These are phyloP conservation scores for Epichloe festucae DNA, from an alignment of 2,329 filamentous ascomycete genomes.

Conservation along the genomic window DNA sequence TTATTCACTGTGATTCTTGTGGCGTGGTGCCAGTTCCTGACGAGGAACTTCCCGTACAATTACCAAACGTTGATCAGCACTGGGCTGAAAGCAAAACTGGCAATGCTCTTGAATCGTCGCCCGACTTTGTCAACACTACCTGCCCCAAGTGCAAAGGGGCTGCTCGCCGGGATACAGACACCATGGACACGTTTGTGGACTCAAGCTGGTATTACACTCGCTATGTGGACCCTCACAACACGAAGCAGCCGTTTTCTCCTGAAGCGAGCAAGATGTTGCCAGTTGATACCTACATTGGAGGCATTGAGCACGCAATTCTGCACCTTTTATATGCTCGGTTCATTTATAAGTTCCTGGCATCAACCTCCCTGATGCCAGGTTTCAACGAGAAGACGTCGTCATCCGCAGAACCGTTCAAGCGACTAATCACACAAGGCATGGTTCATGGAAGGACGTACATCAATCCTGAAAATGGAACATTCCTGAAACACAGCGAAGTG, in stretches of 20 bases:
- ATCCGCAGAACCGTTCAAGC: slow-evolving; percentile 62
- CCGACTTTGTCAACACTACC: slow-evolving; percentile 59
- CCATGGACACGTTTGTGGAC: slow-evolving; percentile 94
- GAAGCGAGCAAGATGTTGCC: slow-evolving; percentile 48
- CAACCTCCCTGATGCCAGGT: slow-evolving; percentile 34
- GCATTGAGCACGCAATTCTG: slow-evolving; percentile 81
- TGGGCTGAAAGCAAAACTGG: slow-evolving; percentile 58
- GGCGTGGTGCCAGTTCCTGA: slow-evolving; percentile 69
- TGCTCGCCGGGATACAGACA: slow-evolving; percentile 77
- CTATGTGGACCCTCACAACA: slow-evolving; percentile 60
- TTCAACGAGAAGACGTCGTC: slow-evolving; percentile 18
- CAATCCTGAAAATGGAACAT: slow-evolving; percentile 60
- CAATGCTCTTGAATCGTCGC: slow-evolving; percentile 60
- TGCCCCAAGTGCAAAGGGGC: slow-evolving; percentile 62
- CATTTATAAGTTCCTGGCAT: slow-evolving; percentile 73
- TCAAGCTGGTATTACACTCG: slow-evolving; percentile 89
- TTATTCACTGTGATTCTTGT: slow-evolving; percentile 67
- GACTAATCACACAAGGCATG: slow-evolving; percentile 84
- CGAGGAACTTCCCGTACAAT: slow-evolving; percentile 59
- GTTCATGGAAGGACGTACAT: slow-evolving; percentile 77
- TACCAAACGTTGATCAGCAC: slow-evolving; percentile 57
- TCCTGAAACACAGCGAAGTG: slow-evolving; percentile 65
- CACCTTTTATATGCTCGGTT: slow-evolving; percentile 84
- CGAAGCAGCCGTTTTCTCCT: slow-evolving; percentile 48
- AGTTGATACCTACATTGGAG: slow-evolving; percentile 80